These are phyloP conservation scores for Ilyonectria destructans DNA, from an alignment of 2,329 filamentous ascomycete genomes.

Conservation along the genomic window DNA sequence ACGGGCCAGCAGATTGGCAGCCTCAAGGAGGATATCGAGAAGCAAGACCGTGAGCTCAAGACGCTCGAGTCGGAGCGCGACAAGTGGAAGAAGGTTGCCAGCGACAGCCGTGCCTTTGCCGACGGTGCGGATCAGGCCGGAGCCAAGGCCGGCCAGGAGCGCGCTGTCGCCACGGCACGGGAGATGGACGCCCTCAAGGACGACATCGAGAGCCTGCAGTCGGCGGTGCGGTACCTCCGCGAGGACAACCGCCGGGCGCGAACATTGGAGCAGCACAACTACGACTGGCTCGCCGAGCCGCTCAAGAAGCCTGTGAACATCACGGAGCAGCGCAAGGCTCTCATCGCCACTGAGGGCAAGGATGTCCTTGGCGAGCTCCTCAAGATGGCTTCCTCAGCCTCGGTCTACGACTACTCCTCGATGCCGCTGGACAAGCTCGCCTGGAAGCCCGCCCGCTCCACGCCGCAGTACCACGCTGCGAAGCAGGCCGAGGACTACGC, in stretches of 20 bases:
- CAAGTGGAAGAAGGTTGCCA: slow-evolving; percentile 81
- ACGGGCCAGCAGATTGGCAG: slow-evolving; percentile 66
- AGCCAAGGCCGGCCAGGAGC: slow-evolving; percentile 74
- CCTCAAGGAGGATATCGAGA: slow-evolving; percentile 76
- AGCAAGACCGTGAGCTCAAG: slow-evolving; percentile 78
- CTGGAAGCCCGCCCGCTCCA: slow-evolving; percentile 77
- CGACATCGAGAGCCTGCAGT: slow-evolving; percentile 77
- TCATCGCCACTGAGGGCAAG: slow-evolving; percentile 74
- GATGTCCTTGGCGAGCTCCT: slow-evolving; percentile 78
- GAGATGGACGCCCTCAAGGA: slow-evolving; percentile 82
- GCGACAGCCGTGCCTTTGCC: slow-evolving; percentile 72
- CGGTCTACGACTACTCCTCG: slow-evolving; percentile 72
- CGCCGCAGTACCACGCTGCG: slow-evolving; percentile 78
- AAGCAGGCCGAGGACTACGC: slow-evolving; percentile 77
- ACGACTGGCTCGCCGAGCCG: slow-evolving; percentile 76
- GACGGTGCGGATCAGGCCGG: slow-evolving; percentile 67
- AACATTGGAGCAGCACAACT: slow-evolving; percentile 67
- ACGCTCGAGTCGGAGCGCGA: slow-evolving; percentile 77
- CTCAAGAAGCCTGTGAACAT: slow-evolving; percentile 64
- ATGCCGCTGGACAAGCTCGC: slow-evolving; percentile 74
- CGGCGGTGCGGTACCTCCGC: slow-evolving; percentile 77
- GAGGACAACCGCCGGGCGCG: slow-evolving; percentile 78
- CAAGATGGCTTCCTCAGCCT: slow-evolving; percentile 70
- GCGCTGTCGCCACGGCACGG: slow-evolving; percentile 78
- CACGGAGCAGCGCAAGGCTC: slow-evolving; percentile 64